phyloP scores from a whole-genome alignment of 2,329 filamentous ascomycete species.

The Thyridium curvatum region DNA sequence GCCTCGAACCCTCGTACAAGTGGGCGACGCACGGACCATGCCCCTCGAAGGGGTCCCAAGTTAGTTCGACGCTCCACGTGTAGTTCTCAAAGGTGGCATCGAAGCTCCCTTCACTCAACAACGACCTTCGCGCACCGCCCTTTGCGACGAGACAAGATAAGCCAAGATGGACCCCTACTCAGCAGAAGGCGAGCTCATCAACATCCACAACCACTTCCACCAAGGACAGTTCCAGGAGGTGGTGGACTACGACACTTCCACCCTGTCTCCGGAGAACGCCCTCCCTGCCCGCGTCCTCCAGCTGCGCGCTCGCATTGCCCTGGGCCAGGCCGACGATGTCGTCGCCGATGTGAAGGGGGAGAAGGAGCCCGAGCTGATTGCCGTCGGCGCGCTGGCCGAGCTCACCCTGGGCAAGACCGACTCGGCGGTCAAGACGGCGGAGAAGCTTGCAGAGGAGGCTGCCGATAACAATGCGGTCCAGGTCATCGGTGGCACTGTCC shows the following conservation, averaged over 20 bases:
- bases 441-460: slow-evolving; percentile 61
- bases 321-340: slow-evolving; percentile 71
- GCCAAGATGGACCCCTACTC: slow-evolving; percentile 62
- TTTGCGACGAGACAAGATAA: too few species aligned
- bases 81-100: too few species aligned
- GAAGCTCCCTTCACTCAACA: too few species aligned
- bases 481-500: slow-evolving; percentile 71
- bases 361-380: slow-evolving; percentile 64
- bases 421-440: slow-evolving; percentile 54
- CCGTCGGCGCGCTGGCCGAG: slow-evolving; percentile 71
- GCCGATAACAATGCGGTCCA: slow-evolving; percentile 76
- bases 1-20: too few species aligned
- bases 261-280: slow-evolving; percentile 72
- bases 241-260: slow-evolving; percentile 75
- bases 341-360: slow-evolving; percentile 60
- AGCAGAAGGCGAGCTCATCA: slow-evolving; percentile 64
- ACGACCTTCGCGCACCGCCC: too few species aligned
- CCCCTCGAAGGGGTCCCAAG: too few species aligned
- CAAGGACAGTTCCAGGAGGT: slow-evolving; percentile 83
- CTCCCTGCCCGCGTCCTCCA: slow-evolving; percentile 71
- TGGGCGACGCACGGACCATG: too few species aligned
- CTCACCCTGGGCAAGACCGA: slow-evolving; percentile 53
- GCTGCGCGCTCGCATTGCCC: slow-evolving; percentile 76
- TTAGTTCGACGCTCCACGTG: too few species aligned
- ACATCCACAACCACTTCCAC: slow-evolving; percentile 65